phyloP scores from a whole-genome alignment of 495 filamentous ascomycete species.

The Aspergillus sclerotioniger region DNA sequence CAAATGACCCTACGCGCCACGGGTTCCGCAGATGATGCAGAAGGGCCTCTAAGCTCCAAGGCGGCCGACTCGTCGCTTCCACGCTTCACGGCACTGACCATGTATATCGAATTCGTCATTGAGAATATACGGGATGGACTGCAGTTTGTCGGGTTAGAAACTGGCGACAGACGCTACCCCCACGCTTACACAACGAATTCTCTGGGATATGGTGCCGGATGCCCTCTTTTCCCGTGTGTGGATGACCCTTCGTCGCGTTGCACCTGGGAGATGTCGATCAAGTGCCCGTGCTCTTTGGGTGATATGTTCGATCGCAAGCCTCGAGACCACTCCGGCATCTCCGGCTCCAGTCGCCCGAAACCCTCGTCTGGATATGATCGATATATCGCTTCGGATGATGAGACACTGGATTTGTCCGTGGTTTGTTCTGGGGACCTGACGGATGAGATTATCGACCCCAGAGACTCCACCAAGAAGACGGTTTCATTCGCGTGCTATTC shows the following conservation, averaged over 20 bases:
- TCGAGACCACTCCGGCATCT: conserved; percentile 20
- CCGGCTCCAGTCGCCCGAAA: conserved; percentile 22
- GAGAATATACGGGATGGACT: conserved; percentile 77
- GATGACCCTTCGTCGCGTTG: conserved; percentile 77
- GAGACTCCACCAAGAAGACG: conserved; percentile 74
- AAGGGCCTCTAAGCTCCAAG: conserved; percentile 34
- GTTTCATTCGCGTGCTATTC: conserved; percentile 73
- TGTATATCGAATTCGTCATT: conserved; percentile 72
- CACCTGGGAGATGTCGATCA: conserved; percentile 85
- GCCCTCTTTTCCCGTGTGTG: conserved; percentile 85
- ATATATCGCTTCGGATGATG: conserved; percentile 68
- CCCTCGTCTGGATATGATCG: conserved; percentile 18
- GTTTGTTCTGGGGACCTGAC: conserved; percentile 85
- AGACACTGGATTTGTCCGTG: conserved; percentile 79
- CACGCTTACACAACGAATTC: conserved; percentile 88
- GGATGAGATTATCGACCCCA: conserved; percentile 74
- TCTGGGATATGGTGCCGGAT: conserved; percentile 71
- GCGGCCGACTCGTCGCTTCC: conserved; percentile 38
- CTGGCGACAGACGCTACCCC: conserved; percentile 76
- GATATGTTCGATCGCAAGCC: conserved; percentile 64
- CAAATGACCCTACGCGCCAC: conserved; percentile 41
- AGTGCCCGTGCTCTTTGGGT: conserved; percentile 77
- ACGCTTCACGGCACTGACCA: conserved; percentile 55
- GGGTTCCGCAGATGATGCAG: conserved; percentile 36
- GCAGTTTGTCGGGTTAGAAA: conserved; percentile 82